Percentiles rank a stretch among this genome's conserved stretches.
These are phyloP conservation scores for Sporobolomyces phaffii DNA, from an alignment of 768 basidiomycete species.

Conservation along the genomic window DNA sequence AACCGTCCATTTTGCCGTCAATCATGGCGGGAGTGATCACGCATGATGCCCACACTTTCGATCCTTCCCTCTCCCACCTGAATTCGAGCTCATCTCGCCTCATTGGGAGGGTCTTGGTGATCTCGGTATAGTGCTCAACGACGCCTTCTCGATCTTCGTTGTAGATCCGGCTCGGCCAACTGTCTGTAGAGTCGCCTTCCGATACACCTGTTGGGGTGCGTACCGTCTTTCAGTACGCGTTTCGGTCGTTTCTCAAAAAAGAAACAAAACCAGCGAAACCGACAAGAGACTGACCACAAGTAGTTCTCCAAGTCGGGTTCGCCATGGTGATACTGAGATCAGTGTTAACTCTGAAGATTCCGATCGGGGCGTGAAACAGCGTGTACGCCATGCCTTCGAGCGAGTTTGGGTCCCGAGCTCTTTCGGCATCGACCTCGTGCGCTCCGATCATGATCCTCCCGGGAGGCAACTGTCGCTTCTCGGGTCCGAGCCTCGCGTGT, in stretches of 20 bases:
- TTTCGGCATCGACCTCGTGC: constrained; percentile 7
- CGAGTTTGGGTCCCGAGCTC: constrained; percentile 11
- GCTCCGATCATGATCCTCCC: constrained; percentile 10
- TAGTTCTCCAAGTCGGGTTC: neutral
- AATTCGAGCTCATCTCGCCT: constrained; percentile 1
- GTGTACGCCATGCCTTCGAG: constrained; percentile 19
- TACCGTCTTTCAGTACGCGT: neutral
- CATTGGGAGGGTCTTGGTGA: neutral
- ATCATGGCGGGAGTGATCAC: constrained; percentile 12
- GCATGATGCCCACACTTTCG: constrained; percentile 1
- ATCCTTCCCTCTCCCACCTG: neutral
- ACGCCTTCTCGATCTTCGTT: neutral
- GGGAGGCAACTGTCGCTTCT: neutral
- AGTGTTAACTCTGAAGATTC: constrained; percentile 12
- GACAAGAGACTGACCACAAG: neutral
- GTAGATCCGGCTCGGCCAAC: constrained; percentile 9
- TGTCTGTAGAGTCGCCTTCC: constrained; percentile 6
- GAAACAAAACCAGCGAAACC: neutral
- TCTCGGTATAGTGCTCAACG: neutral
- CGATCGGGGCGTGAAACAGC: constrained; percentile 11
- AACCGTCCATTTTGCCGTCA: constrained; percentile 2
- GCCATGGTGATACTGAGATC: constrained; percentile 6
- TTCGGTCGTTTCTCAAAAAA: neutral
- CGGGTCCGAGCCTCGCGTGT: neutral
- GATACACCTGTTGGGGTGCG: neutral